Base-by-base conservation (phyloP, 768 basidiomycete species). In the Lactarius quietus region DNA sequence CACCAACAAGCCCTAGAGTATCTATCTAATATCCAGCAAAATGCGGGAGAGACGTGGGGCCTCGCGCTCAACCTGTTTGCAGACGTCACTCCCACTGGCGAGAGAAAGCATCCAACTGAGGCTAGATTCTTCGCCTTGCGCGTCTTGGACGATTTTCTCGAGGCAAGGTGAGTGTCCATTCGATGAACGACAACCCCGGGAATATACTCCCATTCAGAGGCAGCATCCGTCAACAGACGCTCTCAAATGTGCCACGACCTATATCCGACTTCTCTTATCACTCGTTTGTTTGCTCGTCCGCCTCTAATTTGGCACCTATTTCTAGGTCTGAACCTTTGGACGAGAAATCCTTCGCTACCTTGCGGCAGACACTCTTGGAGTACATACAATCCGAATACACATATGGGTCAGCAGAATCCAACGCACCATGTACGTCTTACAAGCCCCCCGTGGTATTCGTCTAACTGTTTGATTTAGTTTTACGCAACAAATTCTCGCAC, bases 401-500 rank as follows among this genome's bases (percentile, higher is more conserved):
- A 23, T 83, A 84, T 70, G 95, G 95, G 38, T 77, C 87, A 36
- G 92, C 93, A 53, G 95, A 98, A 78, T 83, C 85, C 28, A 86
- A 83, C 68, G 86, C 92, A 57, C 73, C 88, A 58, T 97, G 95
- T 95, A 73, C 77, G 95, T 82, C 17, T 26, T 43, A 51, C 33
- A 33, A 8, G 17, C 43, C 33, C 18, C 29, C 63, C 8, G 54
- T 55, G 63, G 38, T 60, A 33, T 58, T 53, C 61, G 14, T 58
- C 65, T 70, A 62, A 72, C 68, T 59, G 48, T 66, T 59, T 59
- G 45, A 36, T 59, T 38, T 67, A 95, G 93, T 91, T 77, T 78
- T 98, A 61, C 88, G 95, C 73, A 98, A 98, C 81, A 97, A 97
- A 76, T 93, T 94, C 78, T 91, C 92, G 31, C 92, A 94, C 79